Base-by-base conservation (phyloP, 2,329 filamentous ascomycete species). In the Colletotrichum caudatum region DNA sequence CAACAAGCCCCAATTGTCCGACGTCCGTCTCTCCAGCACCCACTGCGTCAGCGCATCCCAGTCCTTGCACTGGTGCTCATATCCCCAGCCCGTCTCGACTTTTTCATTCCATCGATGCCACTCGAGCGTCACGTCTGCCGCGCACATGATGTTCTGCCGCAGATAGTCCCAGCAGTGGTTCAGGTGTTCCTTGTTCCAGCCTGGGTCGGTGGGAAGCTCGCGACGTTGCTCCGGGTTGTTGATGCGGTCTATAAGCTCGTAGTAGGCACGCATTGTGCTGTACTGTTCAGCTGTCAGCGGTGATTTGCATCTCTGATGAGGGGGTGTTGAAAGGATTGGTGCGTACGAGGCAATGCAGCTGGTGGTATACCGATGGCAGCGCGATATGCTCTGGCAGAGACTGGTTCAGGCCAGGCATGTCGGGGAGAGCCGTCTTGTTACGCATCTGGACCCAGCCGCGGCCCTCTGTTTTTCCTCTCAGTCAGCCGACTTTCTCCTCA, bases 91-190 rank as follows among this genome's bases (percentile, higher is more conserved):
- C 20, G 51, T 66, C 9, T 53, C 62, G 4, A 37, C 62, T 26
- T 35, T 11, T 18, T 65, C 37, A 26, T 29, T 35, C 9, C 29
- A 39, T 2, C 37, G 37, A 14, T 39, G 35, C 66, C 65, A 71
- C 63, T 75, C 74, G 1, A 75, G 51, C 1, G 73, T 70, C 59
- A 73, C 63, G 41, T 75, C 74, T 8, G 78, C 78, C 9, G 77
- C 77, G 53, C 81, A 83, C 79, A 82, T 80, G 62, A 82, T 79
- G n/a, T 79, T 78, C 71, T 83, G 81, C 20, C 81, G 78, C 71
- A 83, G 76, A 65, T 83, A 83, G 72, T 81, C 80, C 71, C 82
- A 80, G 74, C 81, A 83, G 74, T 84, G 83, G 59, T 82, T 78
- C 74, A 81, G 82, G 69, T 83, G 82, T 14, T 72, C 57, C 4